These are phyloP conservation scores for Scedosporium minutisporum DNA, from an alignment of 2,329 filamentous ascomycete genomes.

Conservation along the genomic window DNA sequence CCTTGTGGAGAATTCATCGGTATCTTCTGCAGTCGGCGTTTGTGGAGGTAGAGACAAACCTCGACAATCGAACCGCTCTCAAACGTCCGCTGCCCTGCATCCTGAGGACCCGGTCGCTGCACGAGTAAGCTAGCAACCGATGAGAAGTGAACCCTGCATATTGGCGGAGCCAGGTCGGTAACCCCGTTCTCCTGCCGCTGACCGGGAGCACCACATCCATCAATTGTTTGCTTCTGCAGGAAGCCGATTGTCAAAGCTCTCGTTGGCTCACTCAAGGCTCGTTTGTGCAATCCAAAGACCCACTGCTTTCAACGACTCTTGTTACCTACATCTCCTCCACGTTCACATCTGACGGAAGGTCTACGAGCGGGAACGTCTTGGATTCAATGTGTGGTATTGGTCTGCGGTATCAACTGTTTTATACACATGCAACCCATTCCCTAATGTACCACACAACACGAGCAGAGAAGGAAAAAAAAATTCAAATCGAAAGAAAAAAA, in stretches of 20 bases:
- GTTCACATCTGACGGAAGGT: not conserved
- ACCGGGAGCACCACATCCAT: not conserved
- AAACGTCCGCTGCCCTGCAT: not conserved
- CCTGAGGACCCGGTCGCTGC: not conserved
- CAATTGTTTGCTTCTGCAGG: not conserved
- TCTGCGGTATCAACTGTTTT: not conserved
- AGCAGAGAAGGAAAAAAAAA: not conserved
- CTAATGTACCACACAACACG: not conserved
- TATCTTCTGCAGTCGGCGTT: too few relatives aligned
- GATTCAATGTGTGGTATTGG: not conserved
- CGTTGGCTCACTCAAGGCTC: not conserved
- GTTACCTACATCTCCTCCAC: not conserved
- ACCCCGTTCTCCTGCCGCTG: not conserved
- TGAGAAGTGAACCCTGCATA: not conserved
- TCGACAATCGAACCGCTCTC: too few relatives aligned
- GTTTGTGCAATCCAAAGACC: not conserved
- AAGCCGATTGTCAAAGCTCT: not conserved
- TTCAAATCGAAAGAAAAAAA: not conserved
- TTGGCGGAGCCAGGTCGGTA: not conserved
- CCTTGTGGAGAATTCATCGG: too few relatives aligned
- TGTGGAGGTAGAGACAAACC: too few relatives aligned
- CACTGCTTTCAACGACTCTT: not conserved
- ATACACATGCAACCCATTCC: not conserved
- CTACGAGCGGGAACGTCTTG: not conserved
- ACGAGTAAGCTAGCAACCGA: not conserved